Percentiles rank a stretch among this genome's conserved stretches.
Conservation (phyloP, 2,329 filamentous ascomycete genomes). For the Epicoccum sorghinum region DNA sequence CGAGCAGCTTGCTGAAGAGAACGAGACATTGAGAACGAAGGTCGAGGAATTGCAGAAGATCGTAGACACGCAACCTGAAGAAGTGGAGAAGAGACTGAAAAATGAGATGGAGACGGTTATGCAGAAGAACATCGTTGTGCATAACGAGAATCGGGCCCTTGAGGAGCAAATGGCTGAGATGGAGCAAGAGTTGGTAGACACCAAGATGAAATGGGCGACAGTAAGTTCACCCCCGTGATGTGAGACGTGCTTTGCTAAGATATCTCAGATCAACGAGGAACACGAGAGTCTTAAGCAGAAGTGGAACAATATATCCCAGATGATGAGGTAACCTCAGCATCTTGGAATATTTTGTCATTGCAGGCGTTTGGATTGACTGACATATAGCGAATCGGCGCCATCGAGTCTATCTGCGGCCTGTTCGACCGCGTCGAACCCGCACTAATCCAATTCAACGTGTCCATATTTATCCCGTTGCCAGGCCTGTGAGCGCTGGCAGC, state of each 20-base stretch:
- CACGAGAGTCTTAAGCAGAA: constrained; percentile 57
- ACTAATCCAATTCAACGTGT: constrained; percentile 38
- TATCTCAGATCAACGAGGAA: constrained; percentile 53
- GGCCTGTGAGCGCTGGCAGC: constrained; percentile 6
- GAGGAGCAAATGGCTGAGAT: constrained; percentile 91
- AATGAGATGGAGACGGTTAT: constrained; percentile 90
- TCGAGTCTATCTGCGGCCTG: constrained; percentile 25
- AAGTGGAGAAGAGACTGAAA: constrained; percentile 82
- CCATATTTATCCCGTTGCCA: constrained; percentile 33
- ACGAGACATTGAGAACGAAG: constrained; percentile 84
- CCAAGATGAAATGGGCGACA: constrained; percentile 95
- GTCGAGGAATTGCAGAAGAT: constrained; percentile 84
- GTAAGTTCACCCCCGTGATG: constrained; percentile 62
- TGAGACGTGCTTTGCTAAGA: constrained; percentile 47
- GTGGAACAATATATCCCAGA: constrained; percentile 54
- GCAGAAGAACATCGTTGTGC: constrained; percentile 89
- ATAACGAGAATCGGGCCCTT: constrained; percentile 86
- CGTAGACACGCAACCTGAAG: constrained; percentile 86
- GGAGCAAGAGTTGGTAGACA: constrained; percentile 88
- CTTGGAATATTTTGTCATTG: constrained; percentile 19
- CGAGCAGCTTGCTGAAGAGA: constrained; percentile 84
- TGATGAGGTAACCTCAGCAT: constrained; percentile 48
- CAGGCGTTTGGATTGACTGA: constrained; percentile 31
- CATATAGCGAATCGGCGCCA: constrained; percentile 28
- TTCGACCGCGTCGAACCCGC: constrained; percentile 32